Evolutionary conservation across 140 eudicot species (phyloP), one percentile per base, ranked within the genome.

Genomic region (Stevia rebaudiana): DNA sequence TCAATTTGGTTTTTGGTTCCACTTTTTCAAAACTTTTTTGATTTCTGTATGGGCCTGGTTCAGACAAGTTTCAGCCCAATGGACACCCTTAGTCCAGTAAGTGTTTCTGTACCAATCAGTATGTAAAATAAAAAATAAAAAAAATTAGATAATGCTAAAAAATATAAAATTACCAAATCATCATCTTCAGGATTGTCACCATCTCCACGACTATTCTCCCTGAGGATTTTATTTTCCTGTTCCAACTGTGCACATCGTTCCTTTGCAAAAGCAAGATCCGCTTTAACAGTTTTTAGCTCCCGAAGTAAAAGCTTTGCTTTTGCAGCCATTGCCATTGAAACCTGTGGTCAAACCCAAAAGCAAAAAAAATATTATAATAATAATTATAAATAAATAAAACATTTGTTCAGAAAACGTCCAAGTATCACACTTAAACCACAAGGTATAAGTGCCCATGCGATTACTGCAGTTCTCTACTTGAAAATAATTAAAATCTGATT

Each of bases 241-340:
- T 92, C 96, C 51, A 92, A 87, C 79, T 92, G 98, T 67, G 84
- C 84, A 68, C 96, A 88, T 18, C 98, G 98, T 59, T 88, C 95
- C 68, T 85, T 92, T 67, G 98, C 96, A 78, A 92, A 92, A 66
- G 98, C 98, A 48, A 92, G 80, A 70, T 92, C 98, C 11, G 98
- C 96, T 63, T 92, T 92, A 12, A 88, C 94, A 0, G 96, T 88
- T 75, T 92, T 91, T 70, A 91, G 87, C 86, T 92, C 98, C 54
- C 98, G 82, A 43, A 92, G 83, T 23, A 92, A 88, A 44, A 92
- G 83, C 76, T 92, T 92, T 61, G 96, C 95, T 85, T 92, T 92
- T 35, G 98, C 98, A 69, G 98, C 96, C 92, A 82, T 92, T 30
- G 98, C 98, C 96, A 83, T 88, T 23, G 96, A 86, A 58, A 77